Conservation (phyloP, 73 alveolate genomes). For the Paramecium pentaurelia region DNA sequence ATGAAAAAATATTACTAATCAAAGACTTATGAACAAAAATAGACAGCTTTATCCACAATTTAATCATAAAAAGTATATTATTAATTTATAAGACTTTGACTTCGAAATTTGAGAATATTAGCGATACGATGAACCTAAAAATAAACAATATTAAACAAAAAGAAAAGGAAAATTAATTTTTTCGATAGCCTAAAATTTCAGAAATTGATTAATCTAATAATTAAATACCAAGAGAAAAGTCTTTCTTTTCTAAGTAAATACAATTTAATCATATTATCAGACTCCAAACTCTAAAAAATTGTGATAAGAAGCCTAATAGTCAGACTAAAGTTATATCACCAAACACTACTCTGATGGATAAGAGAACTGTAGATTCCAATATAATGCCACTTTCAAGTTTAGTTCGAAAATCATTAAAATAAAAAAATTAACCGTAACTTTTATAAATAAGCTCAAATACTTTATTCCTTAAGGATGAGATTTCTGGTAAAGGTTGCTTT, state of each 20-base stretch:
- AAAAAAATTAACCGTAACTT: not conserved
- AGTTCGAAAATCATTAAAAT: not conserved
- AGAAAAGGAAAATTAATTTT: not conserved
- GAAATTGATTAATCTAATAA: not conserved
- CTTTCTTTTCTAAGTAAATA: not conserved
- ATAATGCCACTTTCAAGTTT: not conserved
- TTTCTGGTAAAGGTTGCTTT: not conserved
- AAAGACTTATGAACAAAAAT: not conserved
- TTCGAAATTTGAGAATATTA: not conserved
- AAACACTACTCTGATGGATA: not conserved
- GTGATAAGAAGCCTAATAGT: not conserved
- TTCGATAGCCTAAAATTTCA: not conserved
- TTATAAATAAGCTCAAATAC: not conserved
- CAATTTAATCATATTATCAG: not conserved
- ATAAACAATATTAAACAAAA: not conserved
- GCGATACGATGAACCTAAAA: not conserved
- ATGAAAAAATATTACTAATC: not conserved
- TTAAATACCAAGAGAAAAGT: not conserved
- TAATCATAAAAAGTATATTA: not conserved
- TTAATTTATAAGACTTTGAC: not conserved
- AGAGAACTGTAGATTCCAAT: not conserved
- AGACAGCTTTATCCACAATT: not conserved
- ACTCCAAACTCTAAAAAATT: not conserved
- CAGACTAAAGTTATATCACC: not conserved
- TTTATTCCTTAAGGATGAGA: not conserved